phyloP scores from a whole-genome alignment of 192 early-diverging fungal genomes.

The Mycoemilia scoparia region DNA sequence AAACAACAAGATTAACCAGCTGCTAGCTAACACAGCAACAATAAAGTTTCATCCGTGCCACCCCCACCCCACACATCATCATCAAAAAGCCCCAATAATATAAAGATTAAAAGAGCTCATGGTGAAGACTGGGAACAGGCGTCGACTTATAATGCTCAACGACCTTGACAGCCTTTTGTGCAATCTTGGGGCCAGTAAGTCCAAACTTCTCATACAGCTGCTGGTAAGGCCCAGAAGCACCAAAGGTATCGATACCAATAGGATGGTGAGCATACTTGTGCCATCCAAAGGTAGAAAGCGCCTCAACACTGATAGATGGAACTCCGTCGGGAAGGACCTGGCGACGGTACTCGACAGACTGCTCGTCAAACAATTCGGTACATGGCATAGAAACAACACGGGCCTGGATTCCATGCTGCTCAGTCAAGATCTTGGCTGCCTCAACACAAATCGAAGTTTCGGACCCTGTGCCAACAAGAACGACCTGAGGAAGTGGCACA shows the following conservation, averaged over 20 bases:
- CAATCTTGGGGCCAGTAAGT: slow-evolving; percentile 54
- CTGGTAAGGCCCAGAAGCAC: slow-evolving; percentile 63
- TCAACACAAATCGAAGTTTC: slow-evolving; percentile 81
- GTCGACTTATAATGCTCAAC: slow-evolving; percentile 50
- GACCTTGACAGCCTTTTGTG: slow-evolving; percentile 59
- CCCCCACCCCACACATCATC: no score
- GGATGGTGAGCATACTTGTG: slow-evolving; percentile 73
- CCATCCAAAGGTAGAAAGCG: slow-evolving; percentile 77
- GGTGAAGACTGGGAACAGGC: slow-evolving; percentile 19
- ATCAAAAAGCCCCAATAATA: no score
- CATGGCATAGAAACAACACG: slow-evolving; percentile 92
- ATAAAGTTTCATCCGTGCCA: no score
- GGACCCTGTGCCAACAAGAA: slow-evolving; percentile 75
- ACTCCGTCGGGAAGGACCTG: slow-evolving; percentile 62
- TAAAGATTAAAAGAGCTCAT: slow-evolving; percentile 9
- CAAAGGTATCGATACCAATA: slow-evolving; percentile 81
- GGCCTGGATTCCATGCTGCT: slow-evolving; percentile 31
- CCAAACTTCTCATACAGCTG: slow-evolving; percentile 75
- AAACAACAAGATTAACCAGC: no score
- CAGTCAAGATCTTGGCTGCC: slow-evolving; percentile 53
- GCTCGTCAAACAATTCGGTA: slow-evolving; percentile 71
- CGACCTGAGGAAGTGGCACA: slow-evolving; percentile 41
- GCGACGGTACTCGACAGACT: slow-evolving; percentile 60
- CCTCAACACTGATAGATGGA: slow-evolving; percentile 79
- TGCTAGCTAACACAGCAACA: no score